Conservation (phyloP, 2,329 filamentous ascomycete species). For the Colletotrichum cordylinicola region DNA sequence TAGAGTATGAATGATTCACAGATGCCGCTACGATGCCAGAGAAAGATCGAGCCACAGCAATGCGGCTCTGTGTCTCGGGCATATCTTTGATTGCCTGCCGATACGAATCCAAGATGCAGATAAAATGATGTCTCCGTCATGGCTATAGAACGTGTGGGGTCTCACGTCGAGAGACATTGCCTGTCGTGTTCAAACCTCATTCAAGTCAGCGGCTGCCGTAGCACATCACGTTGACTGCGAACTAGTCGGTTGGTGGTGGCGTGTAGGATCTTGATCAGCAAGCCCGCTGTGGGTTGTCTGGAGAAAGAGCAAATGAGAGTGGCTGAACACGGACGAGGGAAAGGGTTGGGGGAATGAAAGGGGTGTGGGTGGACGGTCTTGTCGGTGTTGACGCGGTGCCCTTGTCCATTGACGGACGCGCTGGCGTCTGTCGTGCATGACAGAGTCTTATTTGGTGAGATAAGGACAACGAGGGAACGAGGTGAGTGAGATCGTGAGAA, state of each 20-base stretch:
- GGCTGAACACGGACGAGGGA: neutral
- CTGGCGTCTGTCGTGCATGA: neutral
- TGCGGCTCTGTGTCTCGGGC: neutral
- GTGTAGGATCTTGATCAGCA: conserved; percentile 8
- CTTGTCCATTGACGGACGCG: neutral
- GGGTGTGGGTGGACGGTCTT: neutral
- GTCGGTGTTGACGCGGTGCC: neutral
- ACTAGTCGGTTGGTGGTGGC: neutral
- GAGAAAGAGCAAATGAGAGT: neutral
- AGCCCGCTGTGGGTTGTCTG: neutral
- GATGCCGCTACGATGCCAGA: neutral
- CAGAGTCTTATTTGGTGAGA: neutral
- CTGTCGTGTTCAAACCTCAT: neutral
- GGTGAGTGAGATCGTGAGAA: neutral
- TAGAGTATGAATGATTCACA: neutral
- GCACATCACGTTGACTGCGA: neutral
- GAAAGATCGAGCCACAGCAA: neutral
- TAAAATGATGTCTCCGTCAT: neutral
- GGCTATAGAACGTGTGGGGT: neutral
- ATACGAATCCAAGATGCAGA: neutral
- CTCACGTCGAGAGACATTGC: neutral
- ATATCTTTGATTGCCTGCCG: neutral
- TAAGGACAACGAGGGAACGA: neutral
- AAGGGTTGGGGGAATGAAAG: neutral
- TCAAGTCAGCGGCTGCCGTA: neutral